Conservation (phyloP, 805 yeast genomes). For the Ogataea sp. region DNA sequence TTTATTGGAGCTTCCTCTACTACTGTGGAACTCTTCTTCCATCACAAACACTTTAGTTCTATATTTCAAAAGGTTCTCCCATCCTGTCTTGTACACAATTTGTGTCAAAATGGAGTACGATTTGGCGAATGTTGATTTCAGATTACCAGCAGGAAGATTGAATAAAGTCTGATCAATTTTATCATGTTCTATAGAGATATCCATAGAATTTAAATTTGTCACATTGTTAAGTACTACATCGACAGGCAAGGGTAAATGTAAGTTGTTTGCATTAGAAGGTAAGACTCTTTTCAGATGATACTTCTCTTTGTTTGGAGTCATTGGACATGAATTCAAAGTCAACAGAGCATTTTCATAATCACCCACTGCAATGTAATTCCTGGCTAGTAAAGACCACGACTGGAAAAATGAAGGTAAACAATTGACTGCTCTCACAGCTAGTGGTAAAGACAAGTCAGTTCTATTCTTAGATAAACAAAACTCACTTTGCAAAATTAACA, state of each 20-base stretch:
- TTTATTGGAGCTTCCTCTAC: conserved; percentile 13
- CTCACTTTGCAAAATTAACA: conserved; percentile 49
- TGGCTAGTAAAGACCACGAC: conserved; percentile 65
- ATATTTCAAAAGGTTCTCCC: conserved; percentile 57
- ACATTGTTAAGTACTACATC: conserved; percentile 70
- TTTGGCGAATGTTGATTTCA: conserved; percentile 48
- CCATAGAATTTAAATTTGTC: conserved; percentile 55
- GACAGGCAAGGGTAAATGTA: conserved; percentile 70
- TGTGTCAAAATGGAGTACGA: conserved; percentile 58
- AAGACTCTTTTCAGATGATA: conserved; percentile 54
- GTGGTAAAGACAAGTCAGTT: conserved; percentile 47
- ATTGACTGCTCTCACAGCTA: conserved; percentile 58
- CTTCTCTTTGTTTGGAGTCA: conserved; percentile 67
- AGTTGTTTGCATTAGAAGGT: conserved; percentile 40
- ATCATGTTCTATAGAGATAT: conserved; percentile 57
- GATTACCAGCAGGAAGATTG: conserved; percentile 61
- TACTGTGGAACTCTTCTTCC: conserved; percentile 52
- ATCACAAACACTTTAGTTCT: conserved; percentile 63
- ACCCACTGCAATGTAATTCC: conserved; percentile 51
- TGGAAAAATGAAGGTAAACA: conserved; percentile 68
- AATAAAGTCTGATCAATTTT: conserved; percentile 53
- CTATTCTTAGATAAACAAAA: conserved; percentile 46
- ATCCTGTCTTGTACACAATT: conserved; percentile 59
- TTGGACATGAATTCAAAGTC: conserved; percentile 73
- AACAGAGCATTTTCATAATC: conserved; percentile 67